phyloP scores from a whole-genome alignment of 345 rosid genomes.

The rapeseed (Brassica napus) region Da-Ae NC_063436.1:24179001-24179500 shows the following conservation, averaged over 20 bases:
- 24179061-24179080: conserved; percentile 55
- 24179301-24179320: not conserved
- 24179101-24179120: conserved; percentile 63
- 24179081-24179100: conserved; percentile 83
- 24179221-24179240: not conserved
- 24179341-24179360: not conserved
- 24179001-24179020: conserved; percentile 74
- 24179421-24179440: not conserved
- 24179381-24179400: not conserved
- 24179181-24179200: conserved; percentile 92
- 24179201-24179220: not conserved
- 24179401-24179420: not conserved
- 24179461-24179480: not conserved
- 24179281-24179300: not conserved
- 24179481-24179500: not conserved
- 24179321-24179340: not conserved
- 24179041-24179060: conserved; percentile 45
- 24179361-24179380: conserved; percentile 3
- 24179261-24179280: not conserved
- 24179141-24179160: conserved; percentile 96
- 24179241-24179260: not conserved
- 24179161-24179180: conserved; percentile 80
- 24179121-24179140: conserved; percentile 84
- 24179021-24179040: conserved; percentile 73
- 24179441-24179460: not conserved